These are phyloP conservation scores for Nepenthes gracilis DNA, from an alignment of 148 eudicot species.

Conservation along the genomic window DNA sequence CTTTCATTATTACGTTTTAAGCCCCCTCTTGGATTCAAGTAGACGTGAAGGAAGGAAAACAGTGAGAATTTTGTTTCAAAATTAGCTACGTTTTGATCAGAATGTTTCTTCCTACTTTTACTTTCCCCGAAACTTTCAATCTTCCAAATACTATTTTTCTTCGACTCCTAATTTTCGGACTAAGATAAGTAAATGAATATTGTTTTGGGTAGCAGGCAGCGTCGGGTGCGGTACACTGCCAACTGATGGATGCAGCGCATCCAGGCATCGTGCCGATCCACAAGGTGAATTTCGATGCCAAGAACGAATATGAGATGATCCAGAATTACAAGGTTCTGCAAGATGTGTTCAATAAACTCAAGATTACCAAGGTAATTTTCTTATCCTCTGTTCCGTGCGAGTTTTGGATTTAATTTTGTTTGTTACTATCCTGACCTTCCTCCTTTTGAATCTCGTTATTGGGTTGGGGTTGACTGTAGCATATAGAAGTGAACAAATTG, in stretches of 20 bases:
- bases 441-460: not conserved
- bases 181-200: not conserved
- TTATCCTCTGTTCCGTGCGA: not conserved
- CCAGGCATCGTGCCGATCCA: conserved; percentile 92
- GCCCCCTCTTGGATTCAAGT: not conserved
- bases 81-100: too few relatives aligned
- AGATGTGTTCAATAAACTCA: conserved; percentile 84
- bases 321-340: conserved; percentile 93
- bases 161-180: not conserved
- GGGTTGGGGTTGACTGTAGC: conserved; percentile 24
- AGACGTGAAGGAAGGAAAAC: too few relatives aligned
- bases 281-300: conserved; percentile 90
- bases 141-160: too few relatives aligned
- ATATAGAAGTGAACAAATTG: conserved; percentile 86
- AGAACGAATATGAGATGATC: conserved; percentile 87
- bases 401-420: not conserved
- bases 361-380: conserved; percentile 52
- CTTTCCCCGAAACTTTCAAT: too few relatives aligned
- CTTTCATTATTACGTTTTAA: not conserved
- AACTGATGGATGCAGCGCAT: conserved; percentile 79
- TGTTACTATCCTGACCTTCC: not conserved
- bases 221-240: conserved; percentile 95
- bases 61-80: too few relatives aligned
- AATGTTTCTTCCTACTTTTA: too few relatives aligned
- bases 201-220: conserved; percentile 38